Conservation (phyloP, 106 monocot genomes). For the Dendrobium huoshanense region DNA sequence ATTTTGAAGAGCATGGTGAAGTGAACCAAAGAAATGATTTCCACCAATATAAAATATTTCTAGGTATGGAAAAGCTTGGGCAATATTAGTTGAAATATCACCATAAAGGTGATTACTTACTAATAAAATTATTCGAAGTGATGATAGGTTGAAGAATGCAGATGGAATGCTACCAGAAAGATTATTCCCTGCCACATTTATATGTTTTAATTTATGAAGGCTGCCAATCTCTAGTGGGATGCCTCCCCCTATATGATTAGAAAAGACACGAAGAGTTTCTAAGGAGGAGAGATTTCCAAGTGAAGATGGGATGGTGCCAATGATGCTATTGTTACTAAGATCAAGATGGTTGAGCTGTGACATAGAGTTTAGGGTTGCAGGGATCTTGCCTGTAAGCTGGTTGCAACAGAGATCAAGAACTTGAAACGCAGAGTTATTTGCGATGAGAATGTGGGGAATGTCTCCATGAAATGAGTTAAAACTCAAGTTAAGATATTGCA, state of each 20-base stretch:
- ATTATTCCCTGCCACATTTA: background rate
- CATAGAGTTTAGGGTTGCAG: background rate
- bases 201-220: background rate
- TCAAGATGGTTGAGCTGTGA: background rate
- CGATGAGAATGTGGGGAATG: conserved; percentile 6
- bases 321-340: background rate
- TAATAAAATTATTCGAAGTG: conserved; percentile 5
- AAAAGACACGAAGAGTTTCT: background rate
- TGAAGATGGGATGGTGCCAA: conserved; percentile 4
- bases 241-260: conserved; percentile 18
- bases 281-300: conserved; percentile 11
- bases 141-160: conserved; percentile 8
- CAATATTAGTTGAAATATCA: conserved; percentile 10
- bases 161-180: conserved; percentile 26
- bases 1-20: background rate
- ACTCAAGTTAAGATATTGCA: conserved; percentile 33
- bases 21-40: background rate
- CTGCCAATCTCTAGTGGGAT: conserved; percentile 7
- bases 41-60: background rate
- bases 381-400: conserved; percentile 19
- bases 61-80: background rate
- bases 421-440: background rate
- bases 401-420: background rate
- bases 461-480: conserved; percentile 15
- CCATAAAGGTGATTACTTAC: conserved; percentile 13